Evolutionary conservation across 495 filamentous ascomycete genomes (phyloP).

Genomic region (Podospora didyma): DNA sequence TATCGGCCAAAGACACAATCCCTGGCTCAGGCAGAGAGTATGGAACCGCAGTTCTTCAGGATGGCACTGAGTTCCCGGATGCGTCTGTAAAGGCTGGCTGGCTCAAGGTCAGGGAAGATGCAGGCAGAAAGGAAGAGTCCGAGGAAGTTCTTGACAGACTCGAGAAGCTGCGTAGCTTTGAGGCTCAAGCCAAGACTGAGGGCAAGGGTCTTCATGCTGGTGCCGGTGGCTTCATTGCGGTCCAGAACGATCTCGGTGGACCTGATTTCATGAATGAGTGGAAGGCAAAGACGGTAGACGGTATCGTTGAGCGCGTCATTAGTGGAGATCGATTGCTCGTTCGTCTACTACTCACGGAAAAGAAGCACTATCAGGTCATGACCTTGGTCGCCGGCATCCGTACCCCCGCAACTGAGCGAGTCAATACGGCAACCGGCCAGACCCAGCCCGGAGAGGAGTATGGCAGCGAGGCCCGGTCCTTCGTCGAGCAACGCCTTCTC

Average conservation of each 20-base stretch:
- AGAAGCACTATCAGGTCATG: conserved; percentile 76
- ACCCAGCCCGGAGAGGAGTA: conserved; percentile 81
- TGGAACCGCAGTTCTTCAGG: conserved; percentile 68
- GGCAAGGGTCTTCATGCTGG: conserved; percentile 74
- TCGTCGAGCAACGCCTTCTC: conserved; percentile 76
- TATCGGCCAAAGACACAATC: conserved; percentile 54
- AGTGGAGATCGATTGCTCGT: conserved; percentile 85
- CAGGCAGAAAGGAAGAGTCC: conserved; percentile 78
- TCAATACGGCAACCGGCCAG: conserved; percentile 67
- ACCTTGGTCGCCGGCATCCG: conserved; percentile 87
- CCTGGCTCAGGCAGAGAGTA: conserved; percentile 85
- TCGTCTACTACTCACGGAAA: conserved; percentile 70
- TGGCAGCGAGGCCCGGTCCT: conserved; percentile 79
- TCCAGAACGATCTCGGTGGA: conserved; percentile 71
- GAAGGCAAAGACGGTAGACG: conserved; percentile 75
- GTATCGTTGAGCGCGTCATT: conserved; percentile 77
- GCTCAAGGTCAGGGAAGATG: conserved; percentile 88
- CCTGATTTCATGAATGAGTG: conserved; percentile 71
- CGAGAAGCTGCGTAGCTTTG: conserved; percentile 70
- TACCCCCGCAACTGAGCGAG: conserved; percentile 78
- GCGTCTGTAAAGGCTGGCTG: conserved; percentile 79
- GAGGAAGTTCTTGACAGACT: conserved; percentile 66
- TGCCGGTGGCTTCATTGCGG: conserved; percentile 59
- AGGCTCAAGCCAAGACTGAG: conserved; percentile 73
- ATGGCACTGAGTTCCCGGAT: conserved; percentile 73